Conservation (phyloP, 2,329 filamentous ascomycete species). For the Alternaria atra region DNA sequence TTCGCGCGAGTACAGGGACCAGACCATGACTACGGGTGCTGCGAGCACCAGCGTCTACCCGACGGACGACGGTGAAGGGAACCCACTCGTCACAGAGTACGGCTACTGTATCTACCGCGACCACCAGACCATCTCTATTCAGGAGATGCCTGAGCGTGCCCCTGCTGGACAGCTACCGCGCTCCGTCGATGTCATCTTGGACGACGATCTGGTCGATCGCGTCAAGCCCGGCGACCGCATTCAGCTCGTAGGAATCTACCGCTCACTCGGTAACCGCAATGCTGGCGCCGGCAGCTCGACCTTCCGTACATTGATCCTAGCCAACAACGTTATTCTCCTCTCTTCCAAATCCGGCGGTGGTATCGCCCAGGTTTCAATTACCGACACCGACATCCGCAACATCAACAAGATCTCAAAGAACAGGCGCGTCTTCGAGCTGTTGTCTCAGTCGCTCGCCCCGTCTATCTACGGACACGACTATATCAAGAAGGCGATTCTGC, state of each 20-base stretch:
- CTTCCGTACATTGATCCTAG: conserved; percentile 92
- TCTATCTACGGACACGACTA: conserved; percentile 98
- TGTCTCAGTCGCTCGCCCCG: conserved; percentile 92
- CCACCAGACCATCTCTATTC: conserved; percentile 96
- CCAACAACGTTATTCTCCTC: conserved; percentile 93
- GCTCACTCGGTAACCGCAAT: conserved; percentile 93
- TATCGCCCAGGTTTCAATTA: conserved; percentile 89
- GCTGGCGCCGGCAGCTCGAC: conserved; percentile 88
- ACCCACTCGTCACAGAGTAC: conserved; percentile 93
- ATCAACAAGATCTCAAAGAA: conserved; percentile 98
- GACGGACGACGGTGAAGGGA: conserved; percentile 90
- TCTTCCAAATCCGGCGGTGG: conserved; percentile 97
- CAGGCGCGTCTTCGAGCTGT: conserved; percentile 88
- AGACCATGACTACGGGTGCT: conserved; percentile 91
- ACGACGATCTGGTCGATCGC: conserved; percentile 93
- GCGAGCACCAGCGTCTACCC: conserved; percentile 93
- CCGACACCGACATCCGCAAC: conserved; percentile 95
- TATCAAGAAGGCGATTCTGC: conserved; percentile 95
- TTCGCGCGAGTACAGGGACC: conserved; percentile 90
- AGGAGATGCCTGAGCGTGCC: conserved; percentile 98
- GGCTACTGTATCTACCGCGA: conserved; percentile 95
- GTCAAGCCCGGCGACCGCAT: conserved; percentile 96
- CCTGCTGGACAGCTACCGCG: conserved; percentile 94
- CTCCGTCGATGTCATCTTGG: conserved; percentile 94
- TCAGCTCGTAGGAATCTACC: conserved; percentile 94